Base-by-base conservation (phyloP, 305 asterid species). In the Caryopteris hybrid region DNA sequence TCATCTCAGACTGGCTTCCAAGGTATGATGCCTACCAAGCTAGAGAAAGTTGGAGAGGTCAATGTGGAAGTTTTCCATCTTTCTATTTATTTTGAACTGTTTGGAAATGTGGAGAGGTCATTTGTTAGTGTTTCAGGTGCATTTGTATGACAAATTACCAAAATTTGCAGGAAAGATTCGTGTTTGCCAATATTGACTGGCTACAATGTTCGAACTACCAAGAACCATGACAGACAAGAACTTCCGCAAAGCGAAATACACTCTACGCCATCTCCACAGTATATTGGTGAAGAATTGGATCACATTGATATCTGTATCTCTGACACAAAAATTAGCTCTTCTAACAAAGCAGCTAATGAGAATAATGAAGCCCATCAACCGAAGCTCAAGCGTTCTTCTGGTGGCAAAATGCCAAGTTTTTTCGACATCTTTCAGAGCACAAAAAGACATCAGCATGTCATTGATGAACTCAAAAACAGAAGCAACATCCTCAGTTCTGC, bases 1-100 rank as follows among this genome's bases (percentile, higher is more conserved):
- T 81, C 74, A 66, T 88, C 77, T 83, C 80, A 14, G 18, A 61
- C 48, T 84, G 90, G 90, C 74, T 84, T 67, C 71, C 79, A 17
- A 79, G 90, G 96, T 84, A 86, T 54, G 64, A 20, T 48, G 14
- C 52, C 68, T 34, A 14, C 6, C 5, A 2, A 13, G 9, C 43
- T 38, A 2, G 43, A 38, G 13, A 39, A 39, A 11, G 45, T 39
- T 39, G n/a, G 45, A 11, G 11, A 12, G 17, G 17, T 9, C 29
- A 8, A 9, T 6, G n/a, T 21, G 8, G 64, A 34, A 34, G 29
- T 58, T 34, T 58, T 36, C 48, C 17, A 34, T 31, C 47, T 34
- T 34, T 18, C 11, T 58, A 17, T 13, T 21, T 58, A 13, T 34
- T 58, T 34, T n/a, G n/a, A n/a, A n/a, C n/a, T n/a, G n/a, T n/a